A percentile compares a stretch with the other conserved stretches of the same genome.
Conservation (phyloP, 108 stramenopile species). For the Nitzschia putrida region DNA sequence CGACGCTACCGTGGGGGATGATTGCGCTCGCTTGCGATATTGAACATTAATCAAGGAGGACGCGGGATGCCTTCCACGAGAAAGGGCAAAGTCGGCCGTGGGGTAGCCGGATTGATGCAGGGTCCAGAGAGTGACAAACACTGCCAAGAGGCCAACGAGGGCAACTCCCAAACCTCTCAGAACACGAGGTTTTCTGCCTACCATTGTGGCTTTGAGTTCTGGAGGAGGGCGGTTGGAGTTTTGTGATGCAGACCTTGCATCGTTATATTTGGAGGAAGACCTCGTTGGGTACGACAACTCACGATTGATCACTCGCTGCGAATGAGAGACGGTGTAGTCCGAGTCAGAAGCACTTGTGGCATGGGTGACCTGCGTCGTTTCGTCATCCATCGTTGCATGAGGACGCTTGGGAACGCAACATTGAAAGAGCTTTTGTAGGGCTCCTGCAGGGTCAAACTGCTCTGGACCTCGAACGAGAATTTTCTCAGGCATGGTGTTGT, state of each 20-base stretch:
- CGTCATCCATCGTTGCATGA: background rate
- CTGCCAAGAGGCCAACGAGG: slow-evolving; percentile 9
- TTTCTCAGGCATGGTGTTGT: background rate
- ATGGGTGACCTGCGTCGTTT: background rate
- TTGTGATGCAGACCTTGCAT: background rate
- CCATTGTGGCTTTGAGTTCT: slow-evolving; percentile 2
- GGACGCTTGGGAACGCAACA: background rate
- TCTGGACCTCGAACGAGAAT: slow-evolving; percentile 1
- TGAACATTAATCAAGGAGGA: no score
- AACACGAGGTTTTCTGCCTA: slow-evolving; percentile 1
- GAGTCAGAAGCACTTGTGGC: no score
- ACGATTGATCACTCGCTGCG: no score
- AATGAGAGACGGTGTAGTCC: no score
- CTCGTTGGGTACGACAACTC: no score
- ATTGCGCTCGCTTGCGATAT: no score
- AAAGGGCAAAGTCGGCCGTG: slow-evolving; percentile 1
- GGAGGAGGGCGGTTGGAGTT: background rate
- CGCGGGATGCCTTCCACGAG: no score
- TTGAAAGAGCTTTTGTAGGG: slow-evolving; percentile 5
- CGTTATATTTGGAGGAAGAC: background rate
- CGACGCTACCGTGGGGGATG: no score
- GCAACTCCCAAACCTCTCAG: slow-evolving; percentile 9
- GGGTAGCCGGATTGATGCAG: slow-evolving; percentile 20
- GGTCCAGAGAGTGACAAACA: slow-evolving; percentile 20
- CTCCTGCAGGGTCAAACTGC: background rate